These are phyloP conservation scores for Leccinum disarticulatum DNA, from an alignment of 768 basidiomycete genomes.

Conservation along the genomic window DNA sequence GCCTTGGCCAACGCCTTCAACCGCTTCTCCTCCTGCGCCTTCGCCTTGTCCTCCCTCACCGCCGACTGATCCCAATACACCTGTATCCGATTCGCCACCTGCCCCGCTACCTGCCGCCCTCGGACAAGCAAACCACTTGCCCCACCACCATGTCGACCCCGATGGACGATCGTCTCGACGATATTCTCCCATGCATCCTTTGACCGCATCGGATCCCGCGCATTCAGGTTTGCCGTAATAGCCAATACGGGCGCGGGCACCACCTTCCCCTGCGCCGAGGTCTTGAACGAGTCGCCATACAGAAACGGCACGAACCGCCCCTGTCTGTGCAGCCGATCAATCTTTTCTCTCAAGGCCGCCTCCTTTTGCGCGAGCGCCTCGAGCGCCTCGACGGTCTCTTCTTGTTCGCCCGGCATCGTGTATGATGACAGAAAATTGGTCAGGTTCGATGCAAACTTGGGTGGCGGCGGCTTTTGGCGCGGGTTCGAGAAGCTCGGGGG, in stretches of 20 bases:
- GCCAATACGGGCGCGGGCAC: slow-evolving; percentile 2
- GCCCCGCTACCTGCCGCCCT: slow-evolving; percentile 47
- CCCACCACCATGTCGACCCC: slow-evolving; percentile 20
- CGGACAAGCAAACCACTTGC: slow-evolving; percentile 10
- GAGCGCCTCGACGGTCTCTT: slow-evolving; percentile 42
- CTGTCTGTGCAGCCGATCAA: slow-evolving; percentile 43
- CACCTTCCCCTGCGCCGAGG: slow-evolving; percentile 3
- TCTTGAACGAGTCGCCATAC: slow-evolving; percentile 28
- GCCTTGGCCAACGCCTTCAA: slow-evolving; percentile 67
- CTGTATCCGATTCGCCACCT: slow-evolving; percentile 64
- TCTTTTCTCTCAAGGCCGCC: slow-evolving; percentile 43
- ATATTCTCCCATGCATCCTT: slow-evolving; percentile 61
- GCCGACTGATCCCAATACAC: slow-evolving; percentile 74
- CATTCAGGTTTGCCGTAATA: slow-evolving; percentile 18
- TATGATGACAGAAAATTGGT: slow-evolving; percentile 62
- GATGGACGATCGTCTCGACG: slow-evolving; percentile 43
- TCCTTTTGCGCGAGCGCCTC: slow-evolving; percentile 42
- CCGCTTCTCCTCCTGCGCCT: slow-evolving; percentile 63
- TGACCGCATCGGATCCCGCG: slow-evolving; percentile 26
- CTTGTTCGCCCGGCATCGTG: slow-evolving; percentile 48
- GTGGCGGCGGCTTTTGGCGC: slow-evolving; percentile 56
- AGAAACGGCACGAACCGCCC: slow-evolving; percentile 48
- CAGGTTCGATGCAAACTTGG: slow-evolving; percentile 55
- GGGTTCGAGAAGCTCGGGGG: slow-evolving; percentile 64
- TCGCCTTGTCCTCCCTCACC: slow-evolving; percentile 58